A percentile compares a stretch with the other conserved stretches of the same genome.
Evolutionary conservation across 106 monocot genomes (phyloP).

Genomic region (Apostasia shenzhenica): DNA sequence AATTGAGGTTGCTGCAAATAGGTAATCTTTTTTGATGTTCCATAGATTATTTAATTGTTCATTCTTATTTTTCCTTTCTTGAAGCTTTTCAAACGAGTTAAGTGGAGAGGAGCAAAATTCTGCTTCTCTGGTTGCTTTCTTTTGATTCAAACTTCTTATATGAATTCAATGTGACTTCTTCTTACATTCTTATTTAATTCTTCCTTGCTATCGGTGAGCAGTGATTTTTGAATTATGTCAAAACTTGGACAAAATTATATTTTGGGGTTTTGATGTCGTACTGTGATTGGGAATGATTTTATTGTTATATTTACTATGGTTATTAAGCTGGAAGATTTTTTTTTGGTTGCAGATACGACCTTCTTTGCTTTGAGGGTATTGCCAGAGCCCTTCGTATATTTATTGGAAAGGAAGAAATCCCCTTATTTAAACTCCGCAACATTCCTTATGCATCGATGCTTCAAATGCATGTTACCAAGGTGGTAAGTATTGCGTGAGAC

Average conservation of each 20-base stretch:
- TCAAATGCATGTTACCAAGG: slow-evolving; percentile 59
- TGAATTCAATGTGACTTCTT: background rate
- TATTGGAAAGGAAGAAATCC: slow-evolving; percentile 49
- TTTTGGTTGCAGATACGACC: slow-evolving; percentile 58
- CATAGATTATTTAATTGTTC: background rate
- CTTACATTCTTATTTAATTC: background rate
- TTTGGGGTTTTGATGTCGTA: background rate
- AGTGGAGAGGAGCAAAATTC: background rate
- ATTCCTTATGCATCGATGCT: slow-evolving; percentile 43
- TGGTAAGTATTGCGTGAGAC: background rate
- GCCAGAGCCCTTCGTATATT: slow-evolving; percentile 84
- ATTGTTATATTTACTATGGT: background rate
- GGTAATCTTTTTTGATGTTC: slow-evolving; percentile 18
- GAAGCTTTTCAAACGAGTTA: background rate
- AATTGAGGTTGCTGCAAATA: slow-evolving; percentile 88
- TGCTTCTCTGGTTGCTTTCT: background rate
- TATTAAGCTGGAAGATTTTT: background rate
- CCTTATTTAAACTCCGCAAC: slow-evolving; percentile 40
- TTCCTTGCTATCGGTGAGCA: background rate
- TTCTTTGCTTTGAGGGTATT: slow-evolving; percentile 92
- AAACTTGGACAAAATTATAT: background rate
- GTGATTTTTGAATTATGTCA: background rate
- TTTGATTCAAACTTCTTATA: background rate
- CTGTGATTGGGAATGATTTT: background rate
- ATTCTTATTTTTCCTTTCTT: background rate